Evolutionary conservation across 192 early-diverging fungal species (phyloP).

Genomic region (Backusella australiensis): DNA sequence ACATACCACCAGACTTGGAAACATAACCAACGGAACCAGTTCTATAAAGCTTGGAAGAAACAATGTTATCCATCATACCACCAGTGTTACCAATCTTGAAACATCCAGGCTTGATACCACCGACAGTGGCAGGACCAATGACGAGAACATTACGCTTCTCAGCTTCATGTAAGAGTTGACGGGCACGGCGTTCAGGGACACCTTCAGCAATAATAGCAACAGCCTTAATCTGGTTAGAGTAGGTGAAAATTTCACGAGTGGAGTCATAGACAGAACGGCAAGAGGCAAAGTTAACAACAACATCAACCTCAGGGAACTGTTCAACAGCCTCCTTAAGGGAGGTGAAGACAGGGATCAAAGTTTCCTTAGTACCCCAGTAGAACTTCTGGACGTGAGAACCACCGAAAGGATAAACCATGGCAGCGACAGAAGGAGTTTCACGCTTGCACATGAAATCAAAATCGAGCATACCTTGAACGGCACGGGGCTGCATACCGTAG

Average conservation of each 20-base stretch:
- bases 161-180: slow-evolving; percentile 86
- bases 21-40: slow-evolving; percentile 97
- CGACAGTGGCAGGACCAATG: slow-evolving; percentile 97
- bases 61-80: slow-evolving; percentile 99
- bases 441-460: slow-evolving; percentile 99
- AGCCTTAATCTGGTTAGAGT: slow-evolving; percentile 82
- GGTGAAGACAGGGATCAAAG: slow-evolving; percentile 91
- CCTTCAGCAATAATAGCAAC: slow-evolving; percentile 99
- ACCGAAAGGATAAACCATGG: slow-evolving; percentile 99
- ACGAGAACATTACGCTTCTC: slow-evolving; percentile 77
- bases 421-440: slow-evolving; percentile 85
- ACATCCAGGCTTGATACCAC: slow-evolving; percentile 98
- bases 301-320: slow-evolving; percentile 90
- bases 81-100: slow-evolving; percentile 99
- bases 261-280: slow-evolving; percentile 93
- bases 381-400: slow-evolving; percentile 99
- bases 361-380: slow-evolving; percentile 99
- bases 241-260: slow-evolving; percentile 84
- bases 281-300: slow-evolving; percentile 97
- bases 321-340: slow-evolving; percentile 78
- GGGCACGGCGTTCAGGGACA: slow-evolving; percentile 95
- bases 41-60: slow-evolving; percentile 95
- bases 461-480: slow-evolving; percentile 99
- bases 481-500: slow-evolving; percentile 99
- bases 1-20: slow-evolving; percentile 99